phyloP scores from a whole-genome alignment of 352 stramenopile species.

The Pythium phragmiticola region DNA sequence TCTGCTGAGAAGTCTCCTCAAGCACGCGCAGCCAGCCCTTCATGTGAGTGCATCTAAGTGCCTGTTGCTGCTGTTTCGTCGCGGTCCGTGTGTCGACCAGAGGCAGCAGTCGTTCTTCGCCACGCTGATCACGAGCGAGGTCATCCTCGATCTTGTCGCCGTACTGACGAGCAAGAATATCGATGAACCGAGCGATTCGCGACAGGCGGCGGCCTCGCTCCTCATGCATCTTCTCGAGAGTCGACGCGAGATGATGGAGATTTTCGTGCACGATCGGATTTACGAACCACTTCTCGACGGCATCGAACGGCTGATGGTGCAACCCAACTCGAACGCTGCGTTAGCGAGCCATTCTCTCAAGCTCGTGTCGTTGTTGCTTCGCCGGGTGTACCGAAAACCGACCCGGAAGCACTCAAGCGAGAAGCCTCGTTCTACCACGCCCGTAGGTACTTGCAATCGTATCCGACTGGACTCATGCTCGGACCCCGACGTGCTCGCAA shows the following conservation, averaged over 20 bases:
- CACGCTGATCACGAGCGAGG: slow-evolving; percentile 42
- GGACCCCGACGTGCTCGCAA: slow-evolving; percentile 61
- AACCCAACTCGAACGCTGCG: slow-evolving; percentile 30
- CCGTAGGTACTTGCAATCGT: slow-evolving; percentile 19
- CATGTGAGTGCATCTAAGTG: slow-evolving; percentile 74
- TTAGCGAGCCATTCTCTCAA: slow-evolving; percentile 51
- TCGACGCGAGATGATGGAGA: slow-evolving; percentile 42
- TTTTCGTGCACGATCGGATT: slow-evolving; percentile 59
- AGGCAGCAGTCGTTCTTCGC: slow-evolving; percentile 30
- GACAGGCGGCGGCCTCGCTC: slow-evolving; percentile 58
- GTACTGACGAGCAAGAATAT: slow-evolving; percentile 44
- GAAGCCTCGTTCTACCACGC: slow-evolving; percentile 1
- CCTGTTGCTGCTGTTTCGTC: slow-evolving; percentile 59
- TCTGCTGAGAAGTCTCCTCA: slow-evolving; percentile 46
- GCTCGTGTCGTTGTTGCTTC: slow-evolving; percentile 50
- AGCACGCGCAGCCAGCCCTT: slow-evolving; percentile 55
- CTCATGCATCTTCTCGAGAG: slow-evolving; percentile 72
- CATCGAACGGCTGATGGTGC: slow-evolving; percentile 22
- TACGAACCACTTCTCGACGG: slow-evolving; percentile 59
- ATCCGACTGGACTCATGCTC: slow-evolving; percentile 49
- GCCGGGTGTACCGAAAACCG: slow-evolving; percentile 39
- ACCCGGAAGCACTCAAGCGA: background rate
- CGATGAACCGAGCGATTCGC: slow-evolving; percentile 69
- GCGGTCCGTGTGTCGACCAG: slow-evolving; percentile 31
- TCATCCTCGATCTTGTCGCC: slow-evolving; percentile 55